Conservation (phyloP, 208 protist species). For the Phytomonas francai region DNA sequence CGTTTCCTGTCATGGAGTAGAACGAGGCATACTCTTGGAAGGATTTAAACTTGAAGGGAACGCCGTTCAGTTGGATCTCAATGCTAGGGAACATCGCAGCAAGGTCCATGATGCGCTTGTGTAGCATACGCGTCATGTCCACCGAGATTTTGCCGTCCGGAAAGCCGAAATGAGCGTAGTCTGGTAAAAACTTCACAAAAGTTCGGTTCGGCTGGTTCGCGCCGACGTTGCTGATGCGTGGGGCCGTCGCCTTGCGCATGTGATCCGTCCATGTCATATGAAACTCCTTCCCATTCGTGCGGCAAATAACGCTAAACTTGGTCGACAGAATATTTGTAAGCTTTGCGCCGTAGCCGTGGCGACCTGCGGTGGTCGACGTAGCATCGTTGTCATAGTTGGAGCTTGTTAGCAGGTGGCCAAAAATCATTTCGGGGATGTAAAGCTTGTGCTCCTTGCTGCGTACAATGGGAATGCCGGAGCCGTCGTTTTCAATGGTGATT, state of each 20-base stretch:
- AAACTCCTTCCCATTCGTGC: slow-evolving; percentile 82
- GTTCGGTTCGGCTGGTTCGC: slow-evolving; percentile 69
- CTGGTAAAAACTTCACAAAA: slow-evolving; percentile 81
- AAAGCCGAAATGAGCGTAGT: slow-evolving; percentile 83
- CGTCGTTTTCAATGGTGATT: slow-evolving; percentile 95
- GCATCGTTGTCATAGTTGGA: slow-evolving; percentile 96
- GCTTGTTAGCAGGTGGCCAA: slow-evolving; percentile 95
- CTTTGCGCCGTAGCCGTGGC: slow-evolving; percentile 97
- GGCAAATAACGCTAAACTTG: slow-evolving; percentile 93
- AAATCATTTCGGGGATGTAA: slow-evolving; percentile 97
- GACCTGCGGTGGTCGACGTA: slow-evolving; percentile 89
- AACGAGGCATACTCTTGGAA: slow-evolving; percentile 96
- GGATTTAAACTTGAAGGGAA: slow-evolving; percentile 85
- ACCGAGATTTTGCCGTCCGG: slow-evolving; percentile 56
- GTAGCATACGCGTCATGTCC: slow-evolving; percentile 83
- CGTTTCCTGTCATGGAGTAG: slow-evolving; percentile 19
- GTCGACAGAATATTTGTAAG: slow-evolving; percentile 99
- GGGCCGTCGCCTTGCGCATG: slow-evolving; percentile 92
- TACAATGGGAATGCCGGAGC: slow-evolving; percentile 90
- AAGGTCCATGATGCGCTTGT: slow-evolving; percentile 91
- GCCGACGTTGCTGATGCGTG: slow-evolving; percentile 79
- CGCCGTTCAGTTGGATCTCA: slow-evolving; percentile 95
- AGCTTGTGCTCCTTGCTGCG: slow-evolving; percentile 88
- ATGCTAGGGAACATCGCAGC: slow-evolving; percentile 87
- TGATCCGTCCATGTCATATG: slow-evolving; percentile 96